Evolutionary conservation across 768 basidiomycete species (phyloP).

Genomic region (Gloeopeniophorella convolvens): DNA sequence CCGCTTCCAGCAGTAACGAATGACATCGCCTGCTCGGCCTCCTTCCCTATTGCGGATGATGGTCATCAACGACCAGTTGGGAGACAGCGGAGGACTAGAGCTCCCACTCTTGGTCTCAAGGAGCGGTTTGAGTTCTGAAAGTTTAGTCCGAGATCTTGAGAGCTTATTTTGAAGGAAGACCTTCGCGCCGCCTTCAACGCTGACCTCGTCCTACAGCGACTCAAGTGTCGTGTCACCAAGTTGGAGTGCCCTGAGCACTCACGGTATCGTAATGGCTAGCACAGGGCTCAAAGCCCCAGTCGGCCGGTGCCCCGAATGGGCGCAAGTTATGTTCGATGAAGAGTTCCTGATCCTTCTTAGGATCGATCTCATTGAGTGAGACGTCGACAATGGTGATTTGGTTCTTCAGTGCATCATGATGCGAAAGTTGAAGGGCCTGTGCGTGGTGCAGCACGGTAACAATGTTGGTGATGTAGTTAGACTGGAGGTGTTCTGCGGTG

Average conservation of each 20-base stretch:
- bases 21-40: conserved; percentile 44
- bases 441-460: conserved; percentile 49
- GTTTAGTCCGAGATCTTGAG: conserved; percentile 47
- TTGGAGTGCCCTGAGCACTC: conserved; percentile 25
- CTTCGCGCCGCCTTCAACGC: conserved; percentile 62
- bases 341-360: conserved; percentile 56
- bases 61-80: too few relatives aligned
- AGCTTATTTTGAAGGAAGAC: conserved; percentile 79
- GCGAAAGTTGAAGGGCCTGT: conserved; percentile 50
- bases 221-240: background rate
- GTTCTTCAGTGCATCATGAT: conserved; percentile 52
- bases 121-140: conserved; percentile 54
- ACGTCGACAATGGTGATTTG: conserved; percentile 41
- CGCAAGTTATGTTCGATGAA: conserved; percentile 69
- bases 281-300: conserved; percentile 76
- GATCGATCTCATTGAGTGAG: conserved; percentile 46
- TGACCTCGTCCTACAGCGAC: conserved; percentile 46
- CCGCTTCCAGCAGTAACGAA: conserved; percentile 42
- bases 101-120: conserved; percentile 57
- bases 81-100: background rate
- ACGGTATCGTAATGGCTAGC: conserved; percentile 71
- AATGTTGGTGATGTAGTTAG: conserved; percentile 51
- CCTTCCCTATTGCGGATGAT: conserved; percentile 44
- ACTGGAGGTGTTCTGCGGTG: conserved; percentile 60
- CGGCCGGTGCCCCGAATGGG: conserved; percentile 53